Evolutionary conservation across 805 yeast genomes (phyloP), one percentile per base, ranked within the genome.

Genomic region (Maudiozyma serrabonitensis): DNA sequence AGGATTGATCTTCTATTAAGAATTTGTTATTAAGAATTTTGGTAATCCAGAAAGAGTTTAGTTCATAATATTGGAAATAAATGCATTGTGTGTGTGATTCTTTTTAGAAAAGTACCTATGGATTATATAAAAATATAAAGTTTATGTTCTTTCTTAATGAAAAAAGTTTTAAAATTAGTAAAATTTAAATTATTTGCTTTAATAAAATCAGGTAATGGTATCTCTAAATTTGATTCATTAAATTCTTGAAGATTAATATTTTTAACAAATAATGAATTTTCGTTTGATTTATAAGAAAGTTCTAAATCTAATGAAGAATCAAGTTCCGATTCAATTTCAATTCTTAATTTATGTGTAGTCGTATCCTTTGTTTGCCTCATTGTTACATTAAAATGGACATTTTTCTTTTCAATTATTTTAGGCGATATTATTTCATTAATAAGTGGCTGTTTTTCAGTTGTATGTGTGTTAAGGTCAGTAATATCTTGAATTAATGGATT

Each of bases 401-500:
- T 15, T 21, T 43, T 42, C 12, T 39, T 18, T 25, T 15, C 18
- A 35, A 35, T 35, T 7, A 11, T 35, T n/a, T 8, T n/a, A 15
- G 16, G 38, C 15, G 38, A 7, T 16, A 6, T 9, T 16, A 15
- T 35, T 15, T 11, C 38, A 35, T 35, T 35, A 35, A 35, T 35
- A 4, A n/a, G 4, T 12, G 40, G 18, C 3, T 4, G 43, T 19
- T 28, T 4, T 32, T 46, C 16, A 23, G 45, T 43, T 19, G 32
- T 23, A 21, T 45, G 16, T 3, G 8, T 26, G 21, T 41, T 43
- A 6, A 23, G 15, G 2, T 45, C 23, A 6, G 44, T 69, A 13
- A 82, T 72, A 52, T 81, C 87, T 58, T 80, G 74, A 41, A 82
- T 81, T 49, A 81, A 57, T 13, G 5, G 80, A 47, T 66, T 73